These are phyloP conservation scores for Rosa rugosa DNA, from an alignment of 306 rosid species.

Conservation along the genomic window DNA sequence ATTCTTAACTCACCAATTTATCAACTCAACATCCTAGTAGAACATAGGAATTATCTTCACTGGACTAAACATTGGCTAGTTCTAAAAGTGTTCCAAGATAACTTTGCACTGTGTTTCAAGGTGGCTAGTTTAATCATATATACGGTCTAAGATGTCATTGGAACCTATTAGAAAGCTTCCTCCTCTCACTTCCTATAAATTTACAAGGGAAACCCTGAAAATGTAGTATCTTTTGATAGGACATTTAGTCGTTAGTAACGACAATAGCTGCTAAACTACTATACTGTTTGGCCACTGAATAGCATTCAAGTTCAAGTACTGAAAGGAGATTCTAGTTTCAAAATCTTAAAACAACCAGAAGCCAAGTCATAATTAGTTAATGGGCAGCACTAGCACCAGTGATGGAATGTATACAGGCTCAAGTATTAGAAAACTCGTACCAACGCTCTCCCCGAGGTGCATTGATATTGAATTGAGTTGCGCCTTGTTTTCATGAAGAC, in stretches of 20 bases:
- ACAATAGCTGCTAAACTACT: not conserved
- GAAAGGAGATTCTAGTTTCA: not conserved
- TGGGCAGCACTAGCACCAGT: not conserved
- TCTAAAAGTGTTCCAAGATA: not conserved
- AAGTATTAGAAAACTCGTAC: conserved; percentile 40
- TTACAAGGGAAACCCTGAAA: not conserved
- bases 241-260: not conserved
- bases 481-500: conserved; percentile 90
- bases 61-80: not conserved
- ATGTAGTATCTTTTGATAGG: not conserved
- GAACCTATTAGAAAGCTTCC: conserved; percentile 4
- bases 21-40: not conserved
- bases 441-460: conserved; percentile 99
- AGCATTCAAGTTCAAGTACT: not conserved
- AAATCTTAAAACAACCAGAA: not conserved
- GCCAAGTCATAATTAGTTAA: not conserved
- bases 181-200: not conserved
- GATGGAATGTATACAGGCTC: not conserved
- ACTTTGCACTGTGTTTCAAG: not conserved
- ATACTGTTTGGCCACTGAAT: not conserved
- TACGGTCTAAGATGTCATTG: not conserved
- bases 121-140: not conserved
- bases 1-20: not conserved
- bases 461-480: conserved; percentile 95
- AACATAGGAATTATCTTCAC: not conserved